A percentile compares a stretch with the other conserved stretches of the same genome.
Evolutionary conservation across 768 basidiomycete genomes (phyloP).

Genomic region (Lactifluus hygrophoroides): DNA sequence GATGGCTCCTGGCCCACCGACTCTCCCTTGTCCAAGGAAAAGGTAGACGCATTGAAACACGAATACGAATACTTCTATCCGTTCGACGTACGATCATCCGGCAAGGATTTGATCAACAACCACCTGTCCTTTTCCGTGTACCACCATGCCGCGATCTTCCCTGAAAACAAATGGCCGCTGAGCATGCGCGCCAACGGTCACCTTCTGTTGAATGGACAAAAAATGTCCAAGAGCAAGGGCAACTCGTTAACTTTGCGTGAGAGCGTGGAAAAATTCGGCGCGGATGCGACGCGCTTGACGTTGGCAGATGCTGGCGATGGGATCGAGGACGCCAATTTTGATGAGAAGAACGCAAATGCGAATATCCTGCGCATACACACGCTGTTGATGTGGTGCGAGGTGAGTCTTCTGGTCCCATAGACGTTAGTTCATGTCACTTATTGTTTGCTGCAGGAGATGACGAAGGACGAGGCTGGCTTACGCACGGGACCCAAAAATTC

Average conservation of each 20-base stretch:
- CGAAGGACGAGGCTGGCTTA: slow-evolving; percentile 58
- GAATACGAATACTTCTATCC: slow-evolving; percentile 98
- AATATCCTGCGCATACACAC: slow-evolving; percentile 92
- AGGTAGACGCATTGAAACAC: slow-evolving; percentile 77
- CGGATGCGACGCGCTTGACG: slow-evolving; percentile 85
- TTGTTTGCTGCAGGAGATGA: slow-evolving; percentile 56
- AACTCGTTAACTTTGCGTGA: slow-evolving; percentile 90
- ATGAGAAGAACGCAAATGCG: slow-evolving; percentile 96
- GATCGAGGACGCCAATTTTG: slow-evolving; percentile 97
- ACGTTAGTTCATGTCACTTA: neutral
- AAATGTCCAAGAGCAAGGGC: slow-evolving; percentile 97
- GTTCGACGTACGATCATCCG: slow-evolving; percentile 95
- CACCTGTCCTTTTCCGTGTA: slow-evolving; percentile 92
- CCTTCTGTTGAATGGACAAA: slow-evolving; percentile 94
- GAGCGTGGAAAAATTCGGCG: slow-evolving; percentile 89
- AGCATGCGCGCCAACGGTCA: slow-evolving; percentile 96
- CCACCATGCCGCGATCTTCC: slow-evolving; percentile 91
- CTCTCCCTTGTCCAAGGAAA: slow-evolving; percentile 61
- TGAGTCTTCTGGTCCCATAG: slow-evolving; percentile 27
- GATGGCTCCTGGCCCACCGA: slow-evolving; percentile 65
- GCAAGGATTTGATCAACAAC: slow-evolving; percentile 94
- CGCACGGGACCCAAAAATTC: slow-evolving; percentile 60
- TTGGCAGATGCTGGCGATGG: slow-evolving; percentile 97
- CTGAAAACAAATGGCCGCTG: slow-evolving; percentile 80
- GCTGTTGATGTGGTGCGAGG: slow-evolving; percentile 86